A percentile compares a stretch with the other conserved stretches of the same genome.
These are phyloP conservation scores for Annulohypoxylon truncatum DNA, from an alignment of 2,329 filamentous ascomycete species.

Conservation along the genomic window DNA sequence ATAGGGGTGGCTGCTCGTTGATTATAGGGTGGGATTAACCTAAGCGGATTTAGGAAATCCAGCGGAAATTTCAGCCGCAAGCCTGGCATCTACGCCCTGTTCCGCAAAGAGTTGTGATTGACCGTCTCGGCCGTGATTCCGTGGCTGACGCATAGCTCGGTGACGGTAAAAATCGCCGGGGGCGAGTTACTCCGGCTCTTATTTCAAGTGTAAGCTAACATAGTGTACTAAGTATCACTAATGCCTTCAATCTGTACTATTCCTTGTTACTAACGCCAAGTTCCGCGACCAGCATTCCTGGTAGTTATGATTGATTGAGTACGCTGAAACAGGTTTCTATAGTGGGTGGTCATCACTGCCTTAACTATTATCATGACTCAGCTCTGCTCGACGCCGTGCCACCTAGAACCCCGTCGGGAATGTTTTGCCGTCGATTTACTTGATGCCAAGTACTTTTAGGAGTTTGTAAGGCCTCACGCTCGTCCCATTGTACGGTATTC, in stretches of 20 bases:
- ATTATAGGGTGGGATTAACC: conserved; percentile 6
- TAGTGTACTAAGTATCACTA: conserved; percentile 2
- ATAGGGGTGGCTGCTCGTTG: neutral
- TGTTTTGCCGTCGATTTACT: neutral
- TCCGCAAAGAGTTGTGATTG: conserved; percentile 9
- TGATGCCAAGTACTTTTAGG: neutral
- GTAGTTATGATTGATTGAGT: too few species aligned
- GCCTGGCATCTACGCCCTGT: conserved; percentile 5
- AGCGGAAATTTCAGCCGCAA: conserved; percentile 22
- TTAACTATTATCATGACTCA: conserved; percentile 21
- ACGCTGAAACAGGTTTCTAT: conserved; percentile 1
- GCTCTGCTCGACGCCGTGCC: conserved; percentile 1
- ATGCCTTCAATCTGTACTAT: neutral
- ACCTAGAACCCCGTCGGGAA: neutral
- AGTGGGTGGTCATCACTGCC: conserved; percentile 12
- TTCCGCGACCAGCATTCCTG: neutral
- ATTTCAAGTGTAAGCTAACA: conserved; percentile 12
- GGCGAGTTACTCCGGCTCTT: conserved; percentile 35
- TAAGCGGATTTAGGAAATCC: neutral
- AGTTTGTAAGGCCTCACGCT: neutral
- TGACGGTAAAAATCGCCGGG: conserved; percentile 30
- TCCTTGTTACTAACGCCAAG: neutral
- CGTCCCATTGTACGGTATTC: neutral
- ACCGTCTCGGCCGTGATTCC: conserved; percentile 4
- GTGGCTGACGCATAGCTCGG: conserved; percentile 30